Base-by-base conservation (phyloP, 2,329 filamentous ascomycete genomes). In the Arthrobotrys sphaeroides region DNA sequence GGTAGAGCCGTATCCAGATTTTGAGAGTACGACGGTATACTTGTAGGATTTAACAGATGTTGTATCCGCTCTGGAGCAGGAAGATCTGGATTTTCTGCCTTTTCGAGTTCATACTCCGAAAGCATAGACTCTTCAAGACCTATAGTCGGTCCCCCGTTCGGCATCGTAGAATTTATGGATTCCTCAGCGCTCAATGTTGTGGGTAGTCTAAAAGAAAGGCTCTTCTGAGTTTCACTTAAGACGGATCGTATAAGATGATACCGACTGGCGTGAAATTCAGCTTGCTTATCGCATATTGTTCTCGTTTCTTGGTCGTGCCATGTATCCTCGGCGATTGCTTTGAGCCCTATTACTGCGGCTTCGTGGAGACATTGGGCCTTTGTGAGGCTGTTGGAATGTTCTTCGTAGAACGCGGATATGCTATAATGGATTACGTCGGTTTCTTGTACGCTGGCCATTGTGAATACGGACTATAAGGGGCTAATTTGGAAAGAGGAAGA, bases 131-230 rank as follows among this genome's bases (percentile, higher is more conserved):
- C 64, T 22, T 68, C 64, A 1, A 59, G 53, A 26, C 51, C 42
- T 10, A 68, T 49, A 9, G 64, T 12, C 3, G 33, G 40, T 7
- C n/a, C 16, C 2, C 51, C 42, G 38, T 26, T 26, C 16, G 33
- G 16, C 2, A 22, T 4, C 4, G 16, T 36, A 10, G 20, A 12
- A 10, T 61, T 36, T 18, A 70, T 31, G 6, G 66, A 55, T 22
- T 62, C 66, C 31, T 70, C 66, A 45, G 55, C 66, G 42, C 43
- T 53, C n/a, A 49, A 49, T 2, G 18, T 24, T n/a, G 55, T 61
- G 5, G 66, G 66, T 5, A 53, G 55, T n/a, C 53, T 10, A 9
- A 55, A n/a, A 5, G 43, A 45, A 40, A 43, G 26, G 9, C 0
- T 24, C 3, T 36, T 20, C 22, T 62, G 31, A 9, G 31, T 12